phyloP scores from a whole-genome alignment of 176 grass and related monocot genomes.

The Poa pratensis region DNA sequence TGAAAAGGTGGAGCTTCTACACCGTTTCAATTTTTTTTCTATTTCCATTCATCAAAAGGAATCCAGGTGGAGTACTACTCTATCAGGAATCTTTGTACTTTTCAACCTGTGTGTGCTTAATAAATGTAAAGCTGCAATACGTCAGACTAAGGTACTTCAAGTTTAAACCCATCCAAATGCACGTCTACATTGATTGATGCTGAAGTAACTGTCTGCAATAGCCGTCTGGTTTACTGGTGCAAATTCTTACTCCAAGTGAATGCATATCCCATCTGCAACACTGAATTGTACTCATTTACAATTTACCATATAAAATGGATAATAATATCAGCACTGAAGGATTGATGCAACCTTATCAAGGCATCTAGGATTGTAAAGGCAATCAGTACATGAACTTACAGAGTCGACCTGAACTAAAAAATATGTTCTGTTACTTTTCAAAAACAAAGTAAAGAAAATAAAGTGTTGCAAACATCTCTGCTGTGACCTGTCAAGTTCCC shows the following conservation, averaged over 20 bases:
- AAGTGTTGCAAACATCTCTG: background rate
- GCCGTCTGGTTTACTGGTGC: background rate
- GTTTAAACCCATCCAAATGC: background rate
- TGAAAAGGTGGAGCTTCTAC: too few relatives aligned
- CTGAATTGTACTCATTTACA: background rate
- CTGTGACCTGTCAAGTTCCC: background rate
- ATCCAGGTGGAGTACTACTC: background rate
- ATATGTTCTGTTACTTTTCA: background rate
- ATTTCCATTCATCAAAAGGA: background rate
- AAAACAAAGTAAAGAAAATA: background rate
- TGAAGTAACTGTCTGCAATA: conserved; percentile 1
- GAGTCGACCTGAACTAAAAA: background rate
- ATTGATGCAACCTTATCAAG: conserved; percentile 50
- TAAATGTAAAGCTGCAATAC: conserved; percentile 5
- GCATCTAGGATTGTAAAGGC: conserved; percentile 34
- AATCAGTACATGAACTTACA: conserved; percentile 39
- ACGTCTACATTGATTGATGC: conserved; percentile 47
- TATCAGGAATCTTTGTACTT: conserved; percentile 2
- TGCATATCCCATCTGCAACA: conserved; percentile 34
- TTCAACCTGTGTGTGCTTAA: conserved; percentile 13
- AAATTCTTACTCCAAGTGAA: conserved; percentile 49
- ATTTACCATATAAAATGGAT: background rate
- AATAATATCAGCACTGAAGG: background rate
- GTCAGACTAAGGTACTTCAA: conserved; percentile 41
- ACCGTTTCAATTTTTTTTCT: background rate